Evolutionary conservation across 805 yeast genomes (phyloP), one percentile per base, ranked within the genome.

Genomic region (Debaryomyces tyrocola): DNA sequence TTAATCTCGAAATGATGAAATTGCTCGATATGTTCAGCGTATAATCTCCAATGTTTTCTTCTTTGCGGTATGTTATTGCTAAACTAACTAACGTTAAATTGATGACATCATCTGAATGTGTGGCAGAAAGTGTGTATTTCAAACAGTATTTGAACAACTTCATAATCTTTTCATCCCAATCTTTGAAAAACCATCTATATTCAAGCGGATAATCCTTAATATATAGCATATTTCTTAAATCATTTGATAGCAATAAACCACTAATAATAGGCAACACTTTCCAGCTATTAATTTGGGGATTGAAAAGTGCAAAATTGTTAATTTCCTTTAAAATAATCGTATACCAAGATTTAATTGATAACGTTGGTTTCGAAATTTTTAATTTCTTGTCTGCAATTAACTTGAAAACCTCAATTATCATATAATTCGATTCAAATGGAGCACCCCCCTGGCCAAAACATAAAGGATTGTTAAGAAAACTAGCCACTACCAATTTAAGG

Each of bases 321-420:
- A 59, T 57, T 36, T 73, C 79, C 14, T 60, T 63, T 15, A 60
- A 42, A 4, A 77, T 34, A 0, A 70, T 62, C 4, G 58, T 53
- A 55, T 78, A 79, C 57, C 76, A 80, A 2, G 60, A 59, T 52
- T 70, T 64, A 37, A 79, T 66, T 1, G 77, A 57, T 15, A 79
- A 50, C 0, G 80, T 69, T 2, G 85, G 85, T 49, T 69, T 70
- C 10, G 80, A 75, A 6, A 78, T 59, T 47, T 64, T 66, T 47
- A 70, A 64, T 55, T 80, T 80, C 50, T 70, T 70, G 43, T 73
- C 77, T 12, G 73, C 50, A 9, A 79, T 60, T 39, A 70, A 67
- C 48, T 72, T 74, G 60, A 75, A 78, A 15, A 75, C 79, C 48
- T 80, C 84, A 34, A 78, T 62, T 1, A 78, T 64, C 43, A 64